Evolutionary conservation across 139 green algal genomes (phyloP).

Genomic region (Chlamydomonas sp.): DNA sequence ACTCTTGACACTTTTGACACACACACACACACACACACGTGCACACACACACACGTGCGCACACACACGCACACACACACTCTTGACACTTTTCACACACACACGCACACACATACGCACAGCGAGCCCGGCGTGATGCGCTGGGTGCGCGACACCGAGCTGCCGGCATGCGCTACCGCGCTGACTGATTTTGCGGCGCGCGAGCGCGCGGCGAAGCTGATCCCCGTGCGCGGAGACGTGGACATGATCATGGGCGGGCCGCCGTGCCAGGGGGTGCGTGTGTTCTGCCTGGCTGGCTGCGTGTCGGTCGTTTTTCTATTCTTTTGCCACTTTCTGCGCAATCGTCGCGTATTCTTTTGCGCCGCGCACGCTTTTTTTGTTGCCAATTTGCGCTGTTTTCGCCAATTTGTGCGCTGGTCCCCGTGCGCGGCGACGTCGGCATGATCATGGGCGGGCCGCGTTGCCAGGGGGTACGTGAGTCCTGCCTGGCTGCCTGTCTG

Average conservation of each 20-base stretch:
- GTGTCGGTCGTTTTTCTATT: no score
- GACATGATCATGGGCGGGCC: conserved; percentile 66
- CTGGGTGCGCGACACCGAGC: conserved; percentile 16
- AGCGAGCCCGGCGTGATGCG: neutral
- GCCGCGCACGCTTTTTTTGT: no score
- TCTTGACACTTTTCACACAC: no score
- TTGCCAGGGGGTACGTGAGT: conserved; percentile 76
- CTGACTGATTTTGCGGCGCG: conserved; percentile 17
- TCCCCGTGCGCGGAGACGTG: conserved; percentile 51
- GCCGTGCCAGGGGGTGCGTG: conserved; percentile 63
- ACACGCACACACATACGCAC: no score
- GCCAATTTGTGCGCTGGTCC: no score
- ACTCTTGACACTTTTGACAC: neutral
- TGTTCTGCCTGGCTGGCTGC: neutral
- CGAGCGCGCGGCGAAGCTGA: conserved; percentile 8
- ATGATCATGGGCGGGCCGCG: conserved; percentile 68
- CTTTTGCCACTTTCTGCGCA: no score
- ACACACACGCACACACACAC: neutral
- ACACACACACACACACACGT: no score
- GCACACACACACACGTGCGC: no score
- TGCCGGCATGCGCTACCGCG: neutral
- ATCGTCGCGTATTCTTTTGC: no score
- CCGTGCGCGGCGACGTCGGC: conserved; percentile 51
- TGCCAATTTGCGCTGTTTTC: no score
- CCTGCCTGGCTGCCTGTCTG: no score